A percentile compares a stretch with the other conserved stretches of the same genome.
Conservation (phyloP, 164 flowering plant genomes). For the Tinospora cordifolia region DNA sequence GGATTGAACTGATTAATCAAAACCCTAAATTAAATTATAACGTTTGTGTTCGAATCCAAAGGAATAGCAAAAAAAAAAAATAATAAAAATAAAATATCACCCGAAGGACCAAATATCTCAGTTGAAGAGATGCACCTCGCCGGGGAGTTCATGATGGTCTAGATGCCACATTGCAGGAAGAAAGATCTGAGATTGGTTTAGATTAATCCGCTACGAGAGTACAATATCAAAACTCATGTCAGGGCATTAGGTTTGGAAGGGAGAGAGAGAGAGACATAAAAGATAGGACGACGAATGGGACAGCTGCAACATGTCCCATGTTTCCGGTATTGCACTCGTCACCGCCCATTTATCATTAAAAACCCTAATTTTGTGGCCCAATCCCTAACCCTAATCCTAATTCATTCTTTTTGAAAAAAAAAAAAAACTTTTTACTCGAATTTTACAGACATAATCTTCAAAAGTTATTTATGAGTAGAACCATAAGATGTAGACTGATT, state of each 20-base stretch:
- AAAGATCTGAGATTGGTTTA: not conserved
- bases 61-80: too few relatives aligned
- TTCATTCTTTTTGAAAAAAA: not conserved
- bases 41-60: too few relatives aligned
- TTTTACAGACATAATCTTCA: too few relatives aligned
- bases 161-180: not conserved
- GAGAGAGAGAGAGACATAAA: conserved; percentile 10
- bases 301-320: conserved; percentile 13
- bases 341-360: not conserved
- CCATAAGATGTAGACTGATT: too few relatives aligned
- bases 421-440: too few relatives aligned
- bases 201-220: not conserved
- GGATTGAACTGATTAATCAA: too few relatives aligned
- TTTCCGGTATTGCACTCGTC: conserved; percentile 21
- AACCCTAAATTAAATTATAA: too few relatives aligned
- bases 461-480: too few relatives aligned
- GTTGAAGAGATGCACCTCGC: not conserved
- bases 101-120: too few relatives aligned
- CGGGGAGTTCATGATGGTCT: not conserved
- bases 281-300: conserved; percentile 2
- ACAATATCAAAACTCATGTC: conserved; percentile 4
- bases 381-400: conserved; percentile 12
- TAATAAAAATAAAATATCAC: too few relatives aligned
- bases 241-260: conserved; percentile 7
- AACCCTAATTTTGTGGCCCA: conserved; percentile 5